Base-by-base conservation (phyloP, 108 stramenopile species). In the Cylindrotheca fusiformis region DNA sequence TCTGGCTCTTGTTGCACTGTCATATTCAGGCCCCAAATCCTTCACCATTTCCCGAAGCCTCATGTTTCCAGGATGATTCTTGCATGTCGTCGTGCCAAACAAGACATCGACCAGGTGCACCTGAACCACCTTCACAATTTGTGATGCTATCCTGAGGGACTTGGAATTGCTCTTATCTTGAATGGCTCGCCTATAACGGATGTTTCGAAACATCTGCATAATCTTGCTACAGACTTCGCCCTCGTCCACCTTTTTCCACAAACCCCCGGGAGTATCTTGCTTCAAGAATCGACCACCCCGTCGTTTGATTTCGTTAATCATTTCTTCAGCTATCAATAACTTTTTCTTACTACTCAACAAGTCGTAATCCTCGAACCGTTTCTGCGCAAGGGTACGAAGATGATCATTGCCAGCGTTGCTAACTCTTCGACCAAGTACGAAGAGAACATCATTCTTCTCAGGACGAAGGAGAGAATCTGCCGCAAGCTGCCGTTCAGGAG, bases 381-480 rank as follows among this genome's bases (percentile, higher is more conserved):
- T 29, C 28, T 49, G 29, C 6, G 46, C 2, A 2, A 62, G 6
- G 20, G 30, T 50, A 1, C 41, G 3, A 25, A 62, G 46, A 29
- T 44, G 48, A 10, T 46, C 6, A 49, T 62, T 62, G 10, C 60
- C 60, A 49, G 31, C 18, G 4, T 27, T 50, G 60, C 48, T 46
- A 4, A 29, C 14, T 29, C 28, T 62, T 62, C 45, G 29, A 47
- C 48, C 8, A n/a, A n/a, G n/a, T 30, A 28, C 60, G 31, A 62
- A 62, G 29, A 62, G 28, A 14, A 62, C 48, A 29, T 62, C 60
- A 8, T 6, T 8, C 21, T 48, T 47, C 19, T 36, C 14, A 3
- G 60, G 60, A 2, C 30, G 27, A 1, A 62, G 6, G n/a, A 49
- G 10, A 41, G 6, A 10, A 10, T 10, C 36, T 10, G 14, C 36